phyloP scores from a whole-genome alignment of 306 rosid species.

The Dryas alaskensis region DNA sequence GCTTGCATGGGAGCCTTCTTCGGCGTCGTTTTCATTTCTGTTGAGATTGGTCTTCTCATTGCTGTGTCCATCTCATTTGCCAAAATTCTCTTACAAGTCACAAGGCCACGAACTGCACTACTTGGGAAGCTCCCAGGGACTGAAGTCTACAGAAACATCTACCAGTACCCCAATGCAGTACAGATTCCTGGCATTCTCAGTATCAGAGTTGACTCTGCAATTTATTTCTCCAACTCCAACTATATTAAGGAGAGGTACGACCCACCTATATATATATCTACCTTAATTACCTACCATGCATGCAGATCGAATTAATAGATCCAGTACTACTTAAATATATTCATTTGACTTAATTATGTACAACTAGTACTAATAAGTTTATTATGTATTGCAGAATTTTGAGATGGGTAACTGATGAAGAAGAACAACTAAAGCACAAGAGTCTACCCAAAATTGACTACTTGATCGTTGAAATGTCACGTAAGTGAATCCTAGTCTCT shows the following conservation, averaged over 20 bases:
- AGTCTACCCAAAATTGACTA: slow-evolving; percentile 33
- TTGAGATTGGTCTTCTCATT: slow-evolving; percentile 77
- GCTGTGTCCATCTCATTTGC: slow-evolving; percentile 72
- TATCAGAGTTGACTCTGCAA: slow-evolving; percentile 80
- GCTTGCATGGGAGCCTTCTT: slow-evolving; percentile 94
- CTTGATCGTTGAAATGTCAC: slow-evolving; percentile 70
- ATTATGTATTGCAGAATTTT: slow-evolving; percentile 44
- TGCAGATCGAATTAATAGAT: no score
- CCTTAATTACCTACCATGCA: no score
- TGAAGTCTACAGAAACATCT: slow-evolving; percentile 54
- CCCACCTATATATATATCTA: no score
- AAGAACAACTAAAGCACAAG: slow-evolving; percentile 23
- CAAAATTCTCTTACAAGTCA: slow-evolving; percentile 73
- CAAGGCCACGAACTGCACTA: slow-evolving; percentile 70
- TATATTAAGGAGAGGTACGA: slow-evolving; percentile 73
- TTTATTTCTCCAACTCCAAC: slow-evolving; percentile 86
- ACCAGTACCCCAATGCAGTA: slow-evolving; percentile 62
- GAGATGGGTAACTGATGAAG: slow-evolving; percentile 73
- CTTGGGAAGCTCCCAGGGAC: slow-evolving; percentile 73
- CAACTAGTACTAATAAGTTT: no score
- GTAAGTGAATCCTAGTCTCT: slow-evolving; percentile 39
- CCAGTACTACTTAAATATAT: not conserved
- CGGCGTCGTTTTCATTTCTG: slow-evolving; percentile 72
- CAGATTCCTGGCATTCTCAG: slow-evolving; percentile 57
- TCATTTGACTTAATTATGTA: not conserved